A percentile compares a stretch with the other conserved stretches of the same genome.
Conservation (phyloP, 306 rosid species). For the Cicer judaicum region DNA sequence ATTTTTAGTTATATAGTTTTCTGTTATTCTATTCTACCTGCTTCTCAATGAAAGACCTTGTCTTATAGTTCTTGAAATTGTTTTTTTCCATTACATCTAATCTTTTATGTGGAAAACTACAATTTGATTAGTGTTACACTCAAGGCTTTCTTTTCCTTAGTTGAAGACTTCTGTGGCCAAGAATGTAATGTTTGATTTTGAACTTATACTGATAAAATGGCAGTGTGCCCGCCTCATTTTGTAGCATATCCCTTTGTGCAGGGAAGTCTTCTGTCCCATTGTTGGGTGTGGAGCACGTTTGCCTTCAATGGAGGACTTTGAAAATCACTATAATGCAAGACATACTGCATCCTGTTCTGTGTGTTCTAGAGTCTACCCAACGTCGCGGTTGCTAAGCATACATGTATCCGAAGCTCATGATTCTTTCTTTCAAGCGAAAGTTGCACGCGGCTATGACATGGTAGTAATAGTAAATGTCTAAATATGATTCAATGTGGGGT, state of each 20-base stretch:
- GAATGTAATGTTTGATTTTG: neutral
- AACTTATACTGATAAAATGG: neutral
- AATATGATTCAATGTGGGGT: slow-evolving; percentile 1
- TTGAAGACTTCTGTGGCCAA: slow-evolving; percentile 15
- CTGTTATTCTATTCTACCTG: slow-evolving; percentile 12
- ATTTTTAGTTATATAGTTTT: slow-evolving; percentile 6
- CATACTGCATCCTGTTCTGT: slow-evolving; percentile 88
- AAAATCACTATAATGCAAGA: slow-evolving; percentile 86
- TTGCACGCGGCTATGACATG: slow-evolving; percentile 84
- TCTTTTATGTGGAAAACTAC: neutral
- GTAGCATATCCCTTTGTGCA: slow-evolving; percentile 42
- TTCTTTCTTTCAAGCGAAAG: slow-evolving; percentile 95
- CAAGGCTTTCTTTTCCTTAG: neutral
- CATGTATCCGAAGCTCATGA: slow-evolving; percentile 91
- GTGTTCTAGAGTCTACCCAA: slow-evolving; percentile 89
- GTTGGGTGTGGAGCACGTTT: slow-evolving; percentile 80
- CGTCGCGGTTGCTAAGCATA: slow-evolving; percentile 76
- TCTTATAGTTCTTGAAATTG: neutral
- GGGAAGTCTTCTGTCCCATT: slow-evolving; percentile 80
- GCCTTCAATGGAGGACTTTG: slow-evolving; percentile 79
- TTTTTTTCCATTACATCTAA: neutral
- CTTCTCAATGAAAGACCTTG: neutral
- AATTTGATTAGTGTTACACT: slow-evolving; percentile 19
- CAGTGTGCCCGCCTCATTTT: slow-evolving; percentile 22
- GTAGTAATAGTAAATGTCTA: slow-evolving; percentile 48